These are phyloP conservation scores for Bruguiera sexangula DNA, from an alignment of 345 rosid genomes.

Conservation along the genomic window DNA sequence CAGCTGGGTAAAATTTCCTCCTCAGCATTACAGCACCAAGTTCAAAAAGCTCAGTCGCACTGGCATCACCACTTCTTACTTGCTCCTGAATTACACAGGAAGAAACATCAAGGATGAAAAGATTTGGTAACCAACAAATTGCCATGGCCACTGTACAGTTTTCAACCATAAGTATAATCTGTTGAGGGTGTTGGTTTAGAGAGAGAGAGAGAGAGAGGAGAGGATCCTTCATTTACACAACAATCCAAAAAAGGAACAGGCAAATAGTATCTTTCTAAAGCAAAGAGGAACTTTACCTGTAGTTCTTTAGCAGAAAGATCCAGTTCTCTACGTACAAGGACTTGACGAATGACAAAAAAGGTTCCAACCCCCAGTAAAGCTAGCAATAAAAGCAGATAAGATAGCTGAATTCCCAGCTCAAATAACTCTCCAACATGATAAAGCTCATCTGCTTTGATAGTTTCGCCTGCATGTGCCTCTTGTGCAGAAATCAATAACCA, in stretches of 20 bases:
- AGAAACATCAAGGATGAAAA: slow-evolving; percentile 9
- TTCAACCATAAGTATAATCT: too few species aligned
- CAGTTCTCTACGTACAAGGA: slow-evolving; percentile 91
- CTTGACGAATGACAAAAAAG: slow-evolving; percentile 91
- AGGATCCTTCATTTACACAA: background rate
- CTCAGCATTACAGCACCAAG: slow-evolving; percentile 95
- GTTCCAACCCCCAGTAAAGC: slow-evolving; percentile 86
- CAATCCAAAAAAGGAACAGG: background rate
- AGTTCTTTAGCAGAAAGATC: slow-evolving; percentile 95
- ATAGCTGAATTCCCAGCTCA: slow-evolving; percentile 88
- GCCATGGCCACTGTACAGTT: background rate
- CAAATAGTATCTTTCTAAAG: background rate
- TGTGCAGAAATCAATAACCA: slow-evolving; percentile 48
- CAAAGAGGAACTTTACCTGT: slow-evolving; percentile 48
- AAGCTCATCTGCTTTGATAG: slow-evolving; percentile 36
- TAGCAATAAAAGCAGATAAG: slow-evolving; percentile 69
- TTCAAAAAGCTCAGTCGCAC: slow-evolving; percentile 88
- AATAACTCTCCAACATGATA: slow-evolving; percentile 78
- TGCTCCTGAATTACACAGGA: slow-evolving; percentile 59
- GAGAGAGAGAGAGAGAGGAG: slow-evolving; percentile 1
- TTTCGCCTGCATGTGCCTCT: slow-evolving; percentile 60
- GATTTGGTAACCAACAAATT: slow-evolving; percentile 1
- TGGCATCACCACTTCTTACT: slow-evolving; percentile 99
- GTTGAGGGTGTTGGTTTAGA: too few species aligned
- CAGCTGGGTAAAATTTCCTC: slow-evolving; percentile 89